Percentiles rank a stretch among this genome's conserved stretches.
phyloP scores from a whole-genome alignment of 225 moss, liverwort and hornwort genomes.

The Climacium dendroides region DNA sequence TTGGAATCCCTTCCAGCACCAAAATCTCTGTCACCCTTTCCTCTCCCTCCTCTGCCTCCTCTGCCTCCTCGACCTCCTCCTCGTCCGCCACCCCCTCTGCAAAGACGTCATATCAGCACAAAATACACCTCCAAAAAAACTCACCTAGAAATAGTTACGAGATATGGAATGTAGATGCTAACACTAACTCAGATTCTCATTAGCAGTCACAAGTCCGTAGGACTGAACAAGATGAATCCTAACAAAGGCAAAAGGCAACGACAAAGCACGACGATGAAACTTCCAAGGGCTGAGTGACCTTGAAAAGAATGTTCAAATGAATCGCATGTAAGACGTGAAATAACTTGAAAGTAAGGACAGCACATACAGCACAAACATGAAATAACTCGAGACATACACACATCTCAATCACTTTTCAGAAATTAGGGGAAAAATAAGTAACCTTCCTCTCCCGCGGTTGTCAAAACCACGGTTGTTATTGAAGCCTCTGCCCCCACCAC shows the following conservation, averaged over 20 bases:
- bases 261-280: not conserved
- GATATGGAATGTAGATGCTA: not conserved
- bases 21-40: constrained; percentile 42
- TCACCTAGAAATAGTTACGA: not conserved
- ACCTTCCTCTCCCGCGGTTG: constrained; percentile 67
- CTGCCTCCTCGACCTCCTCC: constrained; percentile 50
- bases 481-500: constrained; percentile 47
- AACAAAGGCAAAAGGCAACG: not conserved
- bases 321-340: not conserved
- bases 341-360: not conserved
- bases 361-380: not conserved
- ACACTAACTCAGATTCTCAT: not conserved
- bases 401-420: not conserved
- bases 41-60: constrained; percentile 57
- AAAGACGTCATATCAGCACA: not conserved
- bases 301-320: not conserved
- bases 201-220: not conserved
- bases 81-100: constrained; percentile 57
- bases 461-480: constrained; percentile 27
- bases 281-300: not conserved
- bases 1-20: constrained; percentile 8
- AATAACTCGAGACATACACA: not conserved
- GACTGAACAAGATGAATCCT: not conserved
- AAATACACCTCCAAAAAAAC: not conserved
- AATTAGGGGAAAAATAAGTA: not conserved